Conservation (phyloP, 768 basidiomycete genomes). For the Trichaptum fuscoviolaceum region DNA sequence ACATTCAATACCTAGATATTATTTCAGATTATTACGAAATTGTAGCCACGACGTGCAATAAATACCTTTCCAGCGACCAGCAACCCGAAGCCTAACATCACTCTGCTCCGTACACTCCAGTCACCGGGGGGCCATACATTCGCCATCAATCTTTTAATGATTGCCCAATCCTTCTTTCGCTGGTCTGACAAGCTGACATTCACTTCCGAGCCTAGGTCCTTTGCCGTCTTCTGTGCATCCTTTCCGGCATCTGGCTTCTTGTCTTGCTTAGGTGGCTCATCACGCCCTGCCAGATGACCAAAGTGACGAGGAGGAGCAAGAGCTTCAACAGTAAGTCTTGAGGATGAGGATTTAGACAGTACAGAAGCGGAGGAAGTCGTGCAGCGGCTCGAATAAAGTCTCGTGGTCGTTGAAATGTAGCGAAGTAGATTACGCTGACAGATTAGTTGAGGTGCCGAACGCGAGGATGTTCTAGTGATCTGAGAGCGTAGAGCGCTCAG, state of each 20-base stretch:
- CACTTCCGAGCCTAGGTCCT: slow-evolving; percentile 11
- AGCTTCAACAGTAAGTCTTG: not conserved
- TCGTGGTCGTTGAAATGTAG: not conserved
- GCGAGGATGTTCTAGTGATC: not conserved
- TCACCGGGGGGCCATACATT: slow-evolving; percentile 93
- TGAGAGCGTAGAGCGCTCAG: not conserved
- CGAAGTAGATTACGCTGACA: not conserved
- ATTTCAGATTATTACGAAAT: not conserved
- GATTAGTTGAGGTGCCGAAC: not conserved
- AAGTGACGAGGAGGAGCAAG: not conserved
- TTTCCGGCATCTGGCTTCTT: not conserved
- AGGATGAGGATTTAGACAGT: not conserved
- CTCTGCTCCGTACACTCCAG: slow-evolving; percentile 75
- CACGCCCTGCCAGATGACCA: not conserved
- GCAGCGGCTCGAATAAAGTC: not conserved
- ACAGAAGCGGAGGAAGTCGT: not conserved
- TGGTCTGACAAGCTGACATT: slow-evolving; percentile 36
- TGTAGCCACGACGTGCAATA: not conserved
- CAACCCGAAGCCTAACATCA: slow-evolving; percentile 75
- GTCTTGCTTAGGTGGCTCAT: not conserved
- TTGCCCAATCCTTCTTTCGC: slow-evolving; percentile 78
- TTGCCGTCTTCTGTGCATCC: not conserved
- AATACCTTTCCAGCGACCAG: slow-evolving; percentile 82
- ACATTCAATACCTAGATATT: slow-evolving; percentile 77
- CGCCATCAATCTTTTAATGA: slow-evolving; percentile 72